Conservation (phyloP, 2,329 filamentous ascomycete genomes). For the Colletotrichum sp. region DNA sequence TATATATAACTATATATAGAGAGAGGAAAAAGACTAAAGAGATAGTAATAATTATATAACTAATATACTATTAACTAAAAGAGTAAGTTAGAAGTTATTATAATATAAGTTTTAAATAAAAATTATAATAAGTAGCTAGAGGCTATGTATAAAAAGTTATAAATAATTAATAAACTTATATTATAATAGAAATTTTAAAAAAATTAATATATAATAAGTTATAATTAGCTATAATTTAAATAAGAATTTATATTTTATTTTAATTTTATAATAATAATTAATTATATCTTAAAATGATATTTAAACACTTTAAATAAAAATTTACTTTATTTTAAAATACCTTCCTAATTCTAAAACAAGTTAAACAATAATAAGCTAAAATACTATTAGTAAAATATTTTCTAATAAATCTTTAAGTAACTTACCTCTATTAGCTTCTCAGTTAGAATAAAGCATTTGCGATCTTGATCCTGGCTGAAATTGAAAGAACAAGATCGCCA, state of each 20-base stretch:
- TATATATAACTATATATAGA: no score
- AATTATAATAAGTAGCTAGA: no score
- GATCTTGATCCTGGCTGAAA: slow-evolving; percentile 53
- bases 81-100: no score
- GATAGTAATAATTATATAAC: no score
- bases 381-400: neutral
- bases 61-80: no score
- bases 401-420: neutral
- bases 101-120: no score
- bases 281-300: neutral
- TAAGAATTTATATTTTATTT: neutral
- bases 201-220: no score
- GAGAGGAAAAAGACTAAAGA: no score
- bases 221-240: no score
- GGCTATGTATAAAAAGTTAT: no score
- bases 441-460: slow-evolving; percentile 58
- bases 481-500: slow-evolving; percentile 63
- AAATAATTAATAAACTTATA: no score
- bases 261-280: neutral
- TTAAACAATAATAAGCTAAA: slow-evolving; percentile 18
- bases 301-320: neutral
- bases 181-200: no score
- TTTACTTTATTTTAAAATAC: neutral
- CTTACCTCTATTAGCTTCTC: slow-evolving; percentile 66
- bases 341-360: neutral